Evolutionary conservation across 2,329 filamentous ascomycete genomes (phyloP).

Genomic region (Aspergillus cejpii): DNA sequence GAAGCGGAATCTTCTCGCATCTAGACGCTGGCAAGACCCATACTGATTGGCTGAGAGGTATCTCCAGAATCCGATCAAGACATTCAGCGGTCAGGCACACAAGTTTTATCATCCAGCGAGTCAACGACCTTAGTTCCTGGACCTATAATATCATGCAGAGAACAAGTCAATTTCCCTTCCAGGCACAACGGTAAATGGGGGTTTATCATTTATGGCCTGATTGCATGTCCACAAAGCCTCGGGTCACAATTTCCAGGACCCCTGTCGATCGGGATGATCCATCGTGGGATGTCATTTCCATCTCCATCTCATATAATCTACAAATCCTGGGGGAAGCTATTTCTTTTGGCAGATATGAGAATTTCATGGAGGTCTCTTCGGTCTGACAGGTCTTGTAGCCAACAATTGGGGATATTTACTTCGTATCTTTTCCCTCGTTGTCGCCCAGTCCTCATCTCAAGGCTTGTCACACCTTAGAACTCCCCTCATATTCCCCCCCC

Average conservation of each 20-base stretch:
- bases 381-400: neutral
- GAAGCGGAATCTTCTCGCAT: constrained; percentile 1
- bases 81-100: neutral
- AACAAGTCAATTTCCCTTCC: neutral
- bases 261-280: too few relatives aligned
- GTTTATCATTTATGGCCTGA: too few relatives aligned
- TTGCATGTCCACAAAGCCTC: too few relatives aligned
- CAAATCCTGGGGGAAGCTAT: too few relatives aligned
- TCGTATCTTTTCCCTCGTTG: constrained; percentile 4
- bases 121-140: too few relatives aligned
- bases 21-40: neutral
- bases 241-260: neutral
- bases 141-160: neutral
- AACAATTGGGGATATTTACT: constrained; percentile 8
- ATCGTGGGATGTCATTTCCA: too few relatives aligned
- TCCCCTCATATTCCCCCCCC: constrained; percentile 1
- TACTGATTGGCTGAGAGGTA: neutral
- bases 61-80: neutral
- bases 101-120: too few relatives aligned
- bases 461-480: constrained; percentile 2
- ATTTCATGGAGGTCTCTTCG: too few relatives aligned
- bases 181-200: neutral
- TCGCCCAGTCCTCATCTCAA: constrained; percentile 4
- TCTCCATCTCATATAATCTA: too few relatives aligned
- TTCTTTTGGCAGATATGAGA: too few relatives aligned